Evolutionary conservation across 2,329 filamentous ascomycete species (phyloP), one percentile per base, ranked within the genome.

Genomic region (Diaporthe ilicicola): DNA sequence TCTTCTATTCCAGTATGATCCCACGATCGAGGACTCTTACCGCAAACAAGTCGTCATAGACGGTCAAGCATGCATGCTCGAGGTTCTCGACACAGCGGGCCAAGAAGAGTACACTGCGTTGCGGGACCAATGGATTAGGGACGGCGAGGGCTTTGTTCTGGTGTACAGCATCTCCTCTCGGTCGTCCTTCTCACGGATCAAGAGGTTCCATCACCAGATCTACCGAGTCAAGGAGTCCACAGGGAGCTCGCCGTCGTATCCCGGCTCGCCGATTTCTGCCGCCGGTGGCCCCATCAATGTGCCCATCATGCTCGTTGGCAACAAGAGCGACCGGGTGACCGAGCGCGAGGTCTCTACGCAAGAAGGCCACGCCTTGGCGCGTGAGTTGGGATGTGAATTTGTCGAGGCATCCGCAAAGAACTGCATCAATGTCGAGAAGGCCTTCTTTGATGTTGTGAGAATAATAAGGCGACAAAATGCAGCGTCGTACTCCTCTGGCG

Each of bases 141-240:
- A 98, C 79, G 95, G 96, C 75, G 96, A 99, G 82, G 96, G 96
- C 24, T 98, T 98, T 80, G 94, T 99, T 37, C 88, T 99, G 73
- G 96, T 99, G 75, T 98, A 99, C 87, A 97, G 94, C 85, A 98
- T 99, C 83, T 97, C 96, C 17, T 98, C 95, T 66, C 92, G 96
- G 78, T 95, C 95, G 42, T 98, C 95, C 24, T 98, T 98, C 81
- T 91, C 92, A 70, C 93, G 95, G 80, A 98, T 99, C 86, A 94
- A 95, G 82, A 92, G 93, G 78, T 98, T 98, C 81, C 94, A 98
- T 83, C 92, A 95, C 80, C 96, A 98, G 83, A 98, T 98, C 77
- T 95, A 97, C 82, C 88, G 97, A 78, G 96, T 98, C 78, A 98
- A 98, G 84, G 96, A 98, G 80, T 97, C 94, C 1, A 90, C 91